Evolutionary conservation across 208 protist genomes (phyloP).

Genomic region (Trypanosoma lewisi): DNA sequence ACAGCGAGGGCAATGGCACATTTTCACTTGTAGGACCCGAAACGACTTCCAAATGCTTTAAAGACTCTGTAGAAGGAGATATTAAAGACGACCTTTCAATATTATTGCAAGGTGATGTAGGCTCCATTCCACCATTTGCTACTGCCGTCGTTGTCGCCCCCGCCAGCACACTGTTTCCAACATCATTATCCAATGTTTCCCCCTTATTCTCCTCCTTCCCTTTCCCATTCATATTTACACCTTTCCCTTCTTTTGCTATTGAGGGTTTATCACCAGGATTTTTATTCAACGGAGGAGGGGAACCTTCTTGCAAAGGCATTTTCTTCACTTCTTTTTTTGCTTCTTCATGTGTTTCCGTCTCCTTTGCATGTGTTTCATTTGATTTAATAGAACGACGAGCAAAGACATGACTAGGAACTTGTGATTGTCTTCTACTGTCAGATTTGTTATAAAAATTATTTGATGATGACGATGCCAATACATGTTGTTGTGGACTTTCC

Average conservation of each 20-base stretch:
- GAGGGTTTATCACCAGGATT: neutral
- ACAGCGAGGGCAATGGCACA: neutral
- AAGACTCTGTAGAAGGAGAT: neutral
- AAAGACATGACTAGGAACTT: neutral
- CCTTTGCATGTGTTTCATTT: neutral
- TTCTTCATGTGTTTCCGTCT: neutral
- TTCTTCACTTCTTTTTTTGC: neutral
- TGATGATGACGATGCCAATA: too few species aligned
- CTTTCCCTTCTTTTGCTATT: neutral
- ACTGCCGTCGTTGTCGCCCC: too few species aligned
- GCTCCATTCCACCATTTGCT: neutral
- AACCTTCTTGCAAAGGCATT: neutral
- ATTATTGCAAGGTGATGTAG: neutral
- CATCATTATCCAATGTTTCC: neutral
- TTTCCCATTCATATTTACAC: too few species aligned
- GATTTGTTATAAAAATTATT: too few species aligned
- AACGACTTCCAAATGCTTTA: neutral
- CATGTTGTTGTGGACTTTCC: too few species aligned
- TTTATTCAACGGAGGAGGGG: neutral
- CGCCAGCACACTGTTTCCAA: neutral
- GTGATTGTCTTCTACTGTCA: neutral
- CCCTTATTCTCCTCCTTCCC: neutral
- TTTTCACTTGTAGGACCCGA: neutral
- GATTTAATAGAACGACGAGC: neutral
- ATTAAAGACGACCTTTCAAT: neutral